Evolutionary conservation across 192 early-diverging fungal genomes (phyloP), one percentile per base, ranked within the genome.

Genomic region (Phycomyces blakesleeanus): DNA sequence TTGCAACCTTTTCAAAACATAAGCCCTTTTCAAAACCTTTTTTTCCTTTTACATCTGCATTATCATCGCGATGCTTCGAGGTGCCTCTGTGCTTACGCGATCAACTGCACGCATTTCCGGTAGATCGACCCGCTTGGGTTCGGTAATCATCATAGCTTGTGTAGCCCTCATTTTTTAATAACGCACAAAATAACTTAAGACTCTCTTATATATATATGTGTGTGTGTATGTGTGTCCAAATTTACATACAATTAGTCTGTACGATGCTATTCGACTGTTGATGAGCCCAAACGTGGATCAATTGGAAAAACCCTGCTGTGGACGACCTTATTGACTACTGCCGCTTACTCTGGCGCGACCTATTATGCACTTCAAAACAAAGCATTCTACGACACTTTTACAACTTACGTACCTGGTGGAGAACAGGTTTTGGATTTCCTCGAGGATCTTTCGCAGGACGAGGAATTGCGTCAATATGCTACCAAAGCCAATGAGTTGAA

Each of bases 361-460:
- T 78, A 78, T 51, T 77, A 80, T 38, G 78, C 85, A 15, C 41
- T 78, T 18, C 55, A 73, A 0, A 69, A 87, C 65, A 69, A 78
- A 37, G 71, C 74, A 1, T 89, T 91, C 68, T 82, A 80, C 22
- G 74, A 81, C 52, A 61, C 65, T 21, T 91, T 87, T 64, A 81
- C 77, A 38, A 67, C 80, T 11, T 75, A 81, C 25, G 77, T 89
- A 16, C 87, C 86, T 39, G 84, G 83, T 2, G 86, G 79, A n/a
- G 67, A 79, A 40, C 63, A 70, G 59, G 73, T 83, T 49, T 72
- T 84, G 64, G 74, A 82, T 34, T 71, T 77, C 58, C 72, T 78
- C 8, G 75, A 75, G 41, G 73, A 83, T 59, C 73, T 78, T 38
- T 76, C 80, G 53, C 57, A 69, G 21, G 67, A 74, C 56, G 51